Percentiles rank a stretch among this genome's conserved stretches.
Conservation (phyloP, 2,329 filamentous ascomycete genomes). For the Colletotrichum tabaci region DNA sequence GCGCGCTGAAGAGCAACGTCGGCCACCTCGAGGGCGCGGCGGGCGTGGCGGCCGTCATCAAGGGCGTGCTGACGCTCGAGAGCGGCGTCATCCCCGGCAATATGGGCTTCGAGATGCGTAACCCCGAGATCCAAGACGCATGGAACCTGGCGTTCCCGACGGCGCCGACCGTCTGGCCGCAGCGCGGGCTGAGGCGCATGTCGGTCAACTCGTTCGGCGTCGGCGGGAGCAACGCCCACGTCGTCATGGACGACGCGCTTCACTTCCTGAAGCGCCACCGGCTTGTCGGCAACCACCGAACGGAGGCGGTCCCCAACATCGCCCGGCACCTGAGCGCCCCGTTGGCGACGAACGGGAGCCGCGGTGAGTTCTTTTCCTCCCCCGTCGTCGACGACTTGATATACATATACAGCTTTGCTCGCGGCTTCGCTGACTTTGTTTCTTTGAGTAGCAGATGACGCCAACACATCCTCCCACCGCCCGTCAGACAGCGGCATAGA, state of each 20-base stretch:
- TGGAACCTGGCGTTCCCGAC: slow-evolving; percentile 52
- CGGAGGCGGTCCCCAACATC: slow-evolving; percentile 11
- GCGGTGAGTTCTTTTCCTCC: neutral
- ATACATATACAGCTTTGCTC: too few species aligned
- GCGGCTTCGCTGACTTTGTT: neutral
- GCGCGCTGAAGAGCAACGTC: slow-evolving; percentile 43
- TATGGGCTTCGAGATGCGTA: slow-evolving; percentile 48
- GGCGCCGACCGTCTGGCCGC: slow-evolving; percentile 23
- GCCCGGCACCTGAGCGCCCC: neutral
- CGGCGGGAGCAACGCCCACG: slow-evolving; percentile 43
- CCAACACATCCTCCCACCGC: slow-evolving; percentile 1
- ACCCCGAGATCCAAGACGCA: slow-evolving; percentile 48
- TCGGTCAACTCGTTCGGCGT: slow-evolving; percentile 63
- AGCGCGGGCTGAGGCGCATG: slow-evolving; percentile 62
- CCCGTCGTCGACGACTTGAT: fast-evolving
- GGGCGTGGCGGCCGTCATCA: slow-evolving; percentile 49
- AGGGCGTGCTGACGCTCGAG: slow-evolving; percentile 50
- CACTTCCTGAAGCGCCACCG: slow-evolving; percentile 33
- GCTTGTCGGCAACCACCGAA: slow-evolving; percentile 35
- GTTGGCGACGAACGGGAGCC: neutral
- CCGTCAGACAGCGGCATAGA: slow-evolving; percentile 33
- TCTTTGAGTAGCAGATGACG: neutral
- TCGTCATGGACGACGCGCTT: slow-evolving; percentile 53
- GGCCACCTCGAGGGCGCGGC: slow-evolving; percentile 48
- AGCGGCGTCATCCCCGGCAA: slow-evolving; percentile 52